A percentile compares a stretch with the other conserved stretches of the same genome.
phyloP scores from a whole-genome alignment of 306 rosid species.

The Ochetophila trinervis region DNA sequence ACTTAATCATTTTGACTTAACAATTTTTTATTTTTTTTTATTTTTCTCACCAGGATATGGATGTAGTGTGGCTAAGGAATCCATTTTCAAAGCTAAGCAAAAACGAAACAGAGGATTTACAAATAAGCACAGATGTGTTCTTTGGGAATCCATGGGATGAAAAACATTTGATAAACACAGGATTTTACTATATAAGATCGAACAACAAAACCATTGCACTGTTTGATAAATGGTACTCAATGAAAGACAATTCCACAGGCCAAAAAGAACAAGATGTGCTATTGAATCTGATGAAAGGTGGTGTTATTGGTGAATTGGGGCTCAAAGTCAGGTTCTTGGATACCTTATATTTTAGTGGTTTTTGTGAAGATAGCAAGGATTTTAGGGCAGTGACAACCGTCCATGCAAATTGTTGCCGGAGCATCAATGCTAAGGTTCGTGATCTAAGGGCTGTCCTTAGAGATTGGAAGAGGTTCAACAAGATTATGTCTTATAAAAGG shows the following conservation, averaged over 20 bases:
- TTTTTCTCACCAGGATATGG: slow-evolving; percentile 49
- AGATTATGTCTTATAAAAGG: slow-evolving; percentile 5
- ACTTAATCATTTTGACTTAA: background rate
- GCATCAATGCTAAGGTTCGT: slow-evolving; percentile 50
- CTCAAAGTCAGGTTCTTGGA: slow-evolving; percentile 65
- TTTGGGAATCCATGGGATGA: slow-evolving; percentile 46
- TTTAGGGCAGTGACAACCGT: slow-evolving; percentile 49
- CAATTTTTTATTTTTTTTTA: too few relatives aligned
- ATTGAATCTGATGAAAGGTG: slow-evolving; percentile 25
- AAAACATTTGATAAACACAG: slow-evolving; percentile 55
- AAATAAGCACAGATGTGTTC: slow-evolving; percentile 56
- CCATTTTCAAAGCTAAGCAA: slow-evolving; percentile 55
- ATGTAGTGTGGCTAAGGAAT: slow-evolving; percentile 83
- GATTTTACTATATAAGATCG: slow-evolving; percentile 60
- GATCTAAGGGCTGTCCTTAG: slow-evolving; percentile 43
- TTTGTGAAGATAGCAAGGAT: slow-evolving; percentile 71
- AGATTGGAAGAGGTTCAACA: slow-evolving; percentile 71
- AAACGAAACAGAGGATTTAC: slow-evolving; percentile 53
- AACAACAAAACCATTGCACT: slow-evolving; percentile 62
- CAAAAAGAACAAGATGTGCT: slow-evolving; percentile 80
- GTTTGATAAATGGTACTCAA: slow-evolving; percentile 59
- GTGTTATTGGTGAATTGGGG: slow-evolving; percentile 34
- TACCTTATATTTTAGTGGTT: slow-evolving; percentile 75
- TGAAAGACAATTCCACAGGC: slow-evolving; percentile 51
- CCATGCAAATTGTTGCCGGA: slow-evolving; percentile 81